A percentile compares a stretch with the other conserved stretches of the same genome.
Conservation (phyloP, 1,284 basidiomycete genomes). For the Naganishia liquefaciens region DNA sequence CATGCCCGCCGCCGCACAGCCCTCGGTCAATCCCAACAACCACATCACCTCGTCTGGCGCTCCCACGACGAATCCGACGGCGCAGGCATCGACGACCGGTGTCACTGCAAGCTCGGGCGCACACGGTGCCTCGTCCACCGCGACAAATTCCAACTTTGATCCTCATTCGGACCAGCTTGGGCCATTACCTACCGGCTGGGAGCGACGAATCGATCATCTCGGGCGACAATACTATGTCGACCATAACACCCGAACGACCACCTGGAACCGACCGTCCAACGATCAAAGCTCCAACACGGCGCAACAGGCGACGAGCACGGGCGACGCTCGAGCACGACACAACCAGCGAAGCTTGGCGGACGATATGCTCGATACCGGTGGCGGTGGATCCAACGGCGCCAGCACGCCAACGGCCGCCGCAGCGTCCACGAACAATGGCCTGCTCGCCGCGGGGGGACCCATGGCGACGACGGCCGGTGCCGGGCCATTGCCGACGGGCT, state of each 20-base stretch:
- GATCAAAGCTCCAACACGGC: constrained; percentile 54
- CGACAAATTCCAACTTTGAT: constrained; percentile 72
- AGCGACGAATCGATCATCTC: constrained; percentile 83
- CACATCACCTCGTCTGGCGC: constrained; percentile 40
- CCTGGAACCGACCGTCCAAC: constrained; percentile 73
- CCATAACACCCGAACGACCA: constrained; percentile 90
- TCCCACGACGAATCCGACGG: constrained; percentile 50
- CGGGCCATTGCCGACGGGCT: constrained; percentile 86
- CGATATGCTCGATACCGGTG: constrained; percentile 67
- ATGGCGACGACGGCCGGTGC: constrained; percentile 73
- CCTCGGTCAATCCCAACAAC: constrained; percentile 28
- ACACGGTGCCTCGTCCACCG: constrained; percentile 47
- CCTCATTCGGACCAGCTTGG: constrained; percentile 74
- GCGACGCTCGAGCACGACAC: constrained; percentile 71
- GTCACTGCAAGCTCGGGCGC: constrained; percentile 46
- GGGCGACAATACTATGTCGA: constrained; percentile 91
- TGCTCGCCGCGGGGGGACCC: constrained; percentile 41
- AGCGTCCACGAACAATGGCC: constrained; percentile 32
- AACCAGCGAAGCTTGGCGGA: constrained; percentile 75
- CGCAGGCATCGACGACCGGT: constrained; percentile 54
- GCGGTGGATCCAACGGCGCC: constrained; percentile 33
- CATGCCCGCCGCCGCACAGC: constrained; percentile 2
- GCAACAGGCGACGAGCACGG: constrained; percentile 59
- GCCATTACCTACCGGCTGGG: constrained; percentile 87
- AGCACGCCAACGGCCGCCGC: constrained; percentile 41